Conservation (phyloP, 208 protist species). For the Trypanosoma avium region DNA sequence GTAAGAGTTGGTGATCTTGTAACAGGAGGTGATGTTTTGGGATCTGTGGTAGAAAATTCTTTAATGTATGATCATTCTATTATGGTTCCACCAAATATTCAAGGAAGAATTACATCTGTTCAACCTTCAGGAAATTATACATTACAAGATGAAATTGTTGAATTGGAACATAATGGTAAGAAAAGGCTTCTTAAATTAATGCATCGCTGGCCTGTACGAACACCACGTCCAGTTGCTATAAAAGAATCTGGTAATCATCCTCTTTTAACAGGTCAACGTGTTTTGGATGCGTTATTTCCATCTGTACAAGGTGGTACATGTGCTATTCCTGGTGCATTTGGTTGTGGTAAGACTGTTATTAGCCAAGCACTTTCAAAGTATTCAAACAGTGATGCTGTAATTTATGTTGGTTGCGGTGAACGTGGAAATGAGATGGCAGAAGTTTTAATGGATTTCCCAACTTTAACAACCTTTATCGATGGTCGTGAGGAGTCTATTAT, state of each 20-base stretch:
- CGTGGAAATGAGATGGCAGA: constrained; percentile 99
- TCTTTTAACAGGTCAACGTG: constrained; percentile 99
- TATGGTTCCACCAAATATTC: constrained; percentile 95
- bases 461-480: constrained; percentile 94
- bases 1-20: constrained; percentile 96
- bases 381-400: constrained; percentile 99
- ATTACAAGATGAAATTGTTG: constrained; percentile 90
- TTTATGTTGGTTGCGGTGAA: constrained; percentile 99
- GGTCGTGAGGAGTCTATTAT: constrained; percentile 98
- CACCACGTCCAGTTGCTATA: constrained; percentile 91
- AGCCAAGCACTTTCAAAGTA: constrained; percentile 99
- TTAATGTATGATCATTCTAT: constrained; percentile 97
- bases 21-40: constrained; percentile 97
- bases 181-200: constrained; percentile 91
- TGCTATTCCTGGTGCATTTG: constrained; percentile 99
- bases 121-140: constrained; percentile 94
- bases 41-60: constrained; percentile 96
- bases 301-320: constrained; percentile 99
- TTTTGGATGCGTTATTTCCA: constrained; percentile 99
- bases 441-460: constrained; percentile 99
- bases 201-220: constrained; percentile 98
- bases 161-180: constrained; percentile 92
- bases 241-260: constrained; percentile 97
- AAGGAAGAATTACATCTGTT: constrained; percentile 94
- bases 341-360: constrained; percentile 99